Evolutionary conservation across 1,284 basidiomycete genomes (phyloP), one percentile per base, ranked within the genome.

Genomic region (Melanopsichium pennsylvanicum): DNA sequence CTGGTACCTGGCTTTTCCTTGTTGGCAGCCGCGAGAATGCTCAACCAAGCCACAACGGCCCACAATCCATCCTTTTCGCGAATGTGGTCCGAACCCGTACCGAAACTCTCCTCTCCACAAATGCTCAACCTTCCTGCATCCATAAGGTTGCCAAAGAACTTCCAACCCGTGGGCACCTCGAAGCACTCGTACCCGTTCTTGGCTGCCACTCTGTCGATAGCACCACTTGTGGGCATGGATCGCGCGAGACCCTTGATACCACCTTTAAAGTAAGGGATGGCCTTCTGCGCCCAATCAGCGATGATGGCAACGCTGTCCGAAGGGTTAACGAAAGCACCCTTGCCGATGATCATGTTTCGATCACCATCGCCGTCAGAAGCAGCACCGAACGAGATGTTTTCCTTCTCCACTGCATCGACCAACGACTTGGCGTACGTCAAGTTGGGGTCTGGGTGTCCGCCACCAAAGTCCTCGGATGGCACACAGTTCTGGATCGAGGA

Each of bases 91-190:
- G 95, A 97, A 16, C 95, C 95, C n/a, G 95, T 98, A 60, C 95
- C 95, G 82, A 98, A 98, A 10, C 91, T 94, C 84, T 98, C 95
- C 82, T 98, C 95, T 72, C 95, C 95, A 78, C 95, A 98, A 81
- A 98, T 97, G 44, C 93, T 97, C 34, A 98, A 87, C 37, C 92
- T 87, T 0, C 93, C 94, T 37, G 96, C 95, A 82, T 98, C 95
- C 95, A 98, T 98, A 70, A 98, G 86, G 85, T 98, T 98, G 48
- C 95, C 96, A 81, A 98, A 98, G 88, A 98, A 98, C 84, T 98
- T 98, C 95, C 93, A 97, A 52, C 95, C 94, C 26, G 95, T 98
- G 5, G 95, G 95, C 15, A 97, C 94, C 82, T 97, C 95, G 79
- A 97, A 97, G 81, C 88, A 88, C 82, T 96, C 92, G 55, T 95